Evolutionary conservation across 306 rosid species (phyloP).

Genomic region (Lathyrus tuberosus): DNA sequence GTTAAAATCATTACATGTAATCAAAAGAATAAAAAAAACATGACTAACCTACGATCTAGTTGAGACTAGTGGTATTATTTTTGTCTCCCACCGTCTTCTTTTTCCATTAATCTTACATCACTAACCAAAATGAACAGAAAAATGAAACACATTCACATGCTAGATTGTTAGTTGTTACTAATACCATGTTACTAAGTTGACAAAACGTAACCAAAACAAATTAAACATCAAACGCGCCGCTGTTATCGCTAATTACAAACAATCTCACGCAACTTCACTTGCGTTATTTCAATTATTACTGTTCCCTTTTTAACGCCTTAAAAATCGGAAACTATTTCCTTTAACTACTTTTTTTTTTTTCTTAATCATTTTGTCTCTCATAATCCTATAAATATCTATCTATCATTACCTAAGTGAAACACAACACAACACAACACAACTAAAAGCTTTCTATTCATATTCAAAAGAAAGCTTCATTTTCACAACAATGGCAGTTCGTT

Average conservation of each 20-base stretch:
- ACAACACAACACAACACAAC: background rate
- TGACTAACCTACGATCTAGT: background rate
- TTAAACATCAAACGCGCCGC: constrained; percentile 56
- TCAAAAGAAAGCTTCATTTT: background rate
- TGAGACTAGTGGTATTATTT: background rate
- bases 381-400: constrained; percentile 51
- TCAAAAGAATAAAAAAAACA: too few species aligned
- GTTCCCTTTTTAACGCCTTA: constrained; percentile 54
- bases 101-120: background rate
- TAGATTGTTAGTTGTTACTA: background rate
- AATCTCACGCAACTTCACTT: constrained; percentile 30
- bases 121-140: background rate
- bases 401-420: background rate
- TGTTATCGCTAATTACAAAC: constrained; percentile 45
- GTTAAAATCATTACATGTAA: too few species aligned
- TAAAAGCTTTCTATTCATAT: background rate
- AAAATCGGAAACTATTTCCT: constrained; percentile 39
- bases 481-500: constrained; percentile 49
- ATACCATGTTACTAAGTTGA: constrained; percentile 45
- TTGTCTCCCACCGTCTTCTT: background rate
- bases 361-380: background rate
- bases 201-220: constrained; percentile 39
- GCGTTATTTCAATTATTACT: background rate
- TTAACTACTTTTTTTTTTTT: background rate
- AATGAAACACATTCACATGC: constrained; percentile 6